Evolutionary conservation across 805 yeast genomes (phyloP).

Genomic region (Candida golubevii): DNA sequence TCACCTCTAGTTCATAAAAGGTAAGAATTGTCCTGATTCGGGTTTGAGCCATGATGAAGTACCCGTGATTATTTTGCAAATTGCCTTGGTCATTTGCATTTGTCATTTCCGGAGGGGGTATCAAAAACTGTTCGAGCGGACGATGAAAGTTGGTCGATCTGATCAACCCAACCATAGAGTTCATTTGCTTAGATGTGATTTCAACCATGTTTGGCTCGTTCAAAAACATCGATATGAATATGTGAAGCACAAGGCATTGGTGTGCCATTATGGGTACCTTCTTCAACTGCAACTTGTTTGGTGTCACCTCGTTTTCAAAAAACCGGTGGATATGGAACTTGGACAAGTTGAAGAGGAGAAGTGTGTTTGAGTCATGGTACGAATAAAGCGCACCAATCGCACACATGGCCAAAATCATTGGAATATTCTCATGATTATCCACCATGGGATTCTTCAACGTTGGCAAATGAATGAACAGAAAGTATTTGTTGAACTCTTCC

Average conservation of each 20-base stretch:
- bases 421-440: constrained; percentile 47
- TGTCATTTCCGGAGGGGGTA: constrained; percentile 20
- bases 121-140: constrained; percentile 37
- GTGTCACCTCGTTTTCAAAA: constrained; percentile 50
- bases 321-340: constrained; percentile 62
- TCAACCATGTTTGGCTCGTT: constrained; percentile 50
- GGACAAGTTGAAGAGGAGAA: constrained; percentile 63
- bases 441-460: constrained; percentile 39
- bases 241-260: constrained; percentile 53
- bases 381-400: constrained; percentile 87
- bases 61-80: constrained; percentile 43
- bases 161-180: constrained; percentile 51
- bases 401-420: constrained; percentile 74
- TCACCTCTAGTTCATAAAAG: constrained; percentile 46
- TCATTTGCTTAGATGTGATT: constrained; percentile 48
- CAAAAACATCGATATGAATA: constrained; percentile 53
- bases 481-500: constrained; percentile 72
- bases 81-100: constrained; percentile 21
- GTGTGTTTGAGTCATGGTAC: constrained; percentile 73
- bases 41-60: constrained; percentile 52
- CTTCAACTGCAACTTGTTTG: constrained; percentile 44
- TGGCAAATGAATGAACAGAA: constrained; percentile 80
- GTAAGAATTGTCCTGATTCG: constrained; percentile 51
- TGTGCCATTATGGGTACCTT: constrained; percentile 55
- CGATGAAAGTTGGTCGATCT: constrained; percentile 49